Base-by-base conservation (phyloP, 2,329 filamentous ascomycete species). In the Botryotinia globosa region DNA sequence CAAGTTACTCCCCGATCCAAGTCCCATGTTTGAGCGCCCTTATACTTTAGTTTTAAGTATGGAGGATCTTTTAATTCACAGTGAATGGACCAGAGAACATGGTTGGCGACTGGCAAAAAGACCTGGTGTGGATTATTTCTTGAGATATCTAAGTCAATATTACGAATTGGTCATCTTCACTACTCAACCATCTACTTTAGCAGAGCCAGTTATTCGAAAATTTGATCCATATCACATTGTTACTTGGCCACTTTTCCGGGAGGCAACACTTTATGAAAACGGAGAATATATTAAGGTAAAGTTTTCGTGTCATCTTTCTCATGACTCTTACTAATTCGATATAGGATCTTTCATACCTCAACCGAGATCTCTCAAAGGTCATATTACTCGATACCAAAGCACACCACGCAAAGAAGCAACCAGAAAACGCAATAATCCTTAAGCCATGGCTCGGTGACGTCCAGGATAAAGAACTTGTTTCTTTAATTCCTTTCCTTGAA, bases 151-250 rank as follows among this genome's bases (percentile, higher is more conserved):
- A 66, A 95, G 93, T 83, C 94, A 98, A 82, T 98, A 99, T 87
- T 99, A 98, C 81, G 96, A 99, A 83, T 87, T 99, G 71, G 96
- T 98, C 69, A 89, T 99, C 76, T 99, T 98, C 85, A 99, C 96
- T 45, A 93, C 89, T 56, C 91, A 96, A 64, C 94, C 95, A 0
- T 93, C 90, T 79, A 90, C 90, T 80, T 92, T 93, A 81, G 95
- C 91, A 42, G 94, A 98, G 77, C 93, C 94, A 37, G 88, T 99
- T 69, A 89, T 98, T 77, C 90, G 93, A 79, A 99, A 99, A 83
- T 86, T 99, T 74, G 96, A 99, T 81, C 96, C 95, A 51, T 98
- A 92, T 86, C 93, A 92, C 79, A 94, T 98, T 82, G 94, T 98
- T 81, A 92, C 94, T 84, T 98, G 94, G 92, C 94, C 94, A 2